Evolutionary conservation across 495 filamentous ascomycete genomes (phyloP), one percentile per base, ranked within the genome.

Genomic region (Margaritispora aquatica): DNA sequence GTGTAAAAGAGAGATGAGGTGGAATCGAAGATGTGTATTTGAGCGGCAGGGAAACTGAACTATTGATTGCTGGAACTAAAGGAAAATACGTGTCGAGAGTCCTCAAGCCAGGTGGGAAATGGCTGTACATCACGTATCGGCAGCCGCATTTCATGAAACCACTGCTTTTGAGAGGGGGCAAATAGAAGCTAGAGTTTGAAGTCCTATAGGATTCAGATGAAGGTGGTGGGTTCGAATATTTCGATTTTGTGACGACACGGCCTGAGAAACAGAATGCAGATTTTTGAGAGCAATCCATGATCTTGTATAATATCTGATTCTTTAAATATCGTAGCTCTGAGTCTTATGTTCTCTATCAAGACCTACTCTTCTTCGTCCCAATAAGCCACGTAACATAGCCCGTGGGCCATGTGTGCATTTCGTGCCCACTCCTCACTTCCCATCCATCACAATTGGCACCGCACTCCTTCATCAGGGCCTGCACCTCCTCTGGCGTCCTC

Each of bases 401-500:
- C 24, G 70, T 73, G 1, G 77, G 79, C 72, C 71, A 79, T 52
- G 81, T 74, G 51, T 80, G 77, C 21, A 61, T 65, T 56, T 77
- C 73, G 0, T 68, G 64, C 1, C 84, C 84, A 63, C 76, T 81
- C 51, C 65, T 69, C 23, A 87, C 67, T 55, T 75, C 77, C 84
- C 84, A 87, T 24, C 70, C 74, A 1, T 68, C 71, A 46, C 71
- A 61, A 21, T 71, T 71, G 17, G 72, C 71, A 9, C 77, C 80
- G 26, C 77, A 78, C 20, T 73, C 70, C 41, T 78, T 70, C 59
- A 89, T 66, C 53, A 89, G 69, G 1, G 60, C 68, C 68, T 82
- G 70, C 21, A 89, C 76, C 72, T 90, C 88, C 23, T 80, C 77
- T 19, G 84, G 72, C 29, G 80, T 86, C 55, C 87, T 76, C 24